Conservation (phyloP, 2,329 filamentous ascomycete species). For the Fonsecaea pugnacius region DNA sequence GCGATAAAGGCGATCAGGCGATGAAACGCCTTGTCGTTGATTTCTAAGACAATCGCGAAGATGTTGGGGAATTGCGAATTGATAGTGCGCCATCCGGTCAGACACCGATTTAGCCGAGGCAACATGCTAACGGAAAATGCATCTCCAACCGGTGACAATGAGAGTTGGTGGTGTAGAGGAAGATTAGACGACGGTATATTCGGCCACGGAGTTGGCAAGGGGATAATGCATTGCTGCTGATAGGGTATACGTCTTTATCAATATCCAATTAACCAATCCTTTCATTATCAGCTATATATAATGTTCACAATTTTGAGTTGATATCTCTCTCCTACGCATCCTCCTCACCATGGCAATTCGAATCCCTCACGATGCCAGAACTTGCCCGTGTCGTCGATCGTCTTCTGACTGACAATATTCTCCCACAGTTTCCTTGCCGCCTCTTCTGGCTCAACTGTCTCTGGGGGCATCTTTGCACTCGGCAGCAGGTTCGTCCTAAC, state of each 20-base stretch:
- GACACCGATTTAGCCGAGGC: slow-evolving; percentile 10
- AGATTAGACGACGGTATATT: neutral
- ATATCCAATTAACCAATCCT: neutral
- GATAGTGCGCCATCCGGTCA: neutral
- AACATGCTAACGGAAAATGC: neutral
- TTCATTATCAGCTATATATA: neutral
- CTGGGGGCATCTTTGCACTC: slow-evolving; percentile 34
- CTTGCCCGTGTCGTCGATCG: slow-evolving; percentile 48
- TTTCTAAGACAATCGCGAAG: slow-evolving; percentile 18
- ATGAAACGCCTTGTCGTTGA: slow-evolving; percentile 9
- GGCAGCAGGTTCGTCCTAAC: slow-evolving; percentile 47
- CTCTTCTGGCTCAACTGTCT: slow-evolving; percentile 51
- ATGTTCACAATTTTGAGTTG: neutral
- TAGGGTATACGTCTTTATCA: neutral
- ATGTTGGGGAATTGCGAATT: slow-evolving; percentile 19
- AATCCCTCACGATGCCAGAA: slow-evolving; percentile 53
- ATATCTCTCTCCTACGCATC: neutral
- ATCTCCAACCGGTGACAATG: neutral
- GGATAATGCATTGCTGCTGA: neutral
- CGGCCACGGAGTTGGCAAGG: neutral
- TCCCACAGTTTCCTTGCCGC: slow-evolving; percentile 52
- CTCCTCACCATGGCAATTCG: slow-evolving; percentile 49
- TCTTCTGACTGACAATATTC: slow-evolving; percentile 46
- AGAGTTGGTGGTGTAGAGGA: neutral
- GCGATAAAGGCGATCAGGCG: neutral